These are phyloP conservation scores for Cucurbita ficifolia DNA, from an alignment of 306 rosid species.

Conservation along the genomic window DNA sequence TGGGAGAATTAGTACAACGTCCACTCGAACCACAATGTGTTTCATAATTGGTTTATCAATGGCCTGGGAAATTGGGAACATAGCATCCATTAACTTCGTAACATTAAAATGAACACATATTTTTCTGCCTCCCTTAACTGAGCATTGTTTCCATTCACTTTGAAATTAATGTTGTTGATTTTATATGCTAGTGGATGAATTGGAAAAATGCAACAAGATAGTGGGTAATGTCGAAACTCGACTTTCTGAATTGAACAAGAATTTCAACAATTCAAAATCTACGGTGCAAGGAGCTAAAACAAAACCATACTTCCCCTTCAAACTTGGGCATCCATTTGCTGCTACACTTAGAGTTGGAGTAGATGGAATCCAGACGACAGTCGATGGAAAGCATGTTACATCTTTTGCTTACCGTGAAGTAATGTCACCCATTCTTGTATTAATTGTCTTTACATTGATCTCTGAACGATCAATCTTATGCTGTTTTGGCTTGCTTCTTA, in stretches of 20 bases:
- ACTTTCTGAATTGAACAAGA: constrained; percentile 9
- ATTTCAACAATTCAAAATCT: constrained; percentile 42
- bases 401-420: constrained; percentile 93
- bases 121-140: constrained; percentile 1
- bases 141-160: background rate
- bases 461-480: constrained; percentile 7
- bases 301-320: constrained; percentile 70
- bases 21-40: background rate
- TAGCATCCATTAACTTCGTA: background rate
- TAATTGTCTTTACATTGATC: constrained; percentile 7
- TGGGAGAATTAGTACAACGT: background rate
- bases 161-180: constrained; percentile 4
- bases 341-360: constrained; percentile 93
- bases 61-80: background rate
- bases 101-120: background rate
- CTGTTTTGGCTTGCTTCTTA: constrained; percentile 19
- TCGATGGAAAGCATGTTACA: constrained; percentile 92
- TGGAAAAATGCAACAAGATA: constrained; percentile 91
- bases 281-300: constrained; percentile 31
- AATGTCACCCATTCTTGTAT: constrained; percentile 8
- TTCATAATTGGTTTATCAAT: background rate
- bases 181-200: constrained; percentile 71
- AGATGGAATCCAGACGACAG: constrained; percentile 98
- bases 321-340: constrained; percentile 86
- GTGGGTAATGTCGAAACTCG: constrained; percentile 55